A percentile compares a stretch with the other conserved stretches of the same genome.
Evolutionary conservation across 768 basidiomycete genomes (phyloP).

Genomic region (Rhodotorula sphaerocarpa): DNA sequence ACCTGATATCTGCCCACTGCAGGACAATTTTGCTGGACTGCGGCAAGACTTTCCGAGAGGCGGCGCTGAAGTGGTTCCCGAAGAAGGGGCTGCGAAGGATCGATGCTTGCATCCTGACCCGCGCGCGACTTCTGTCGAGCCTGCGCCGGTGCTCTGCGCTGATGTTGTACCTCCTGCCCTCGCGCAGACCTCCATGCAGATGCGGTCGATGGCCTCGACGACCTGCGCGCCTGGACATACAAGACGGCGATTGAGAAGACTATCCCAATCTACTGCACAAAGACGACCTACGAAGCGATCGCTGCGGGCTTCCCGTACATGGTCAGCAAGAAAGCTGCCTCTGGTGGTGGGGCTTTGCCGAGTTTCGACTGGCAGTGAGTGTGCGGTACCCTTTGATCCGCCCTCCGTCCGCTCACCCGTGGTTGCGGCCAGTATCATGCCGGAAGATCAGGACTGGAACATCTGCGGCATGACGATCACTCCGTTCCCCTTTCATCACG

Average conservation of each 20-base stretch:
- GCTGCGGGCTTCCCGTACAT: slow-evolving; percentile 68
- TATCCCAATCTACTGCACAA: slow-evolving; percentile 65
- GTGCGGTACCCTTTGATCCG: too few relatives aligned
- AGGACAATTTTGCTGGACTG: slow-evolving; percentile 36
- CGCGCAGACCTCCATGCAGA: slow-evolving; percentile 30
- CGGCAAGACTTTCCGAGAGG: slow-evolving; percentile 38
- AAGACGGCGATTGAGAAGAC: slow-evolving; percentile 56
- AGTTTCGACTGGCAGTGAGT: slow-evolving; percentile 62
- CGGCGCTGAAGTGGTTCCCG: slow-evolving; percentile 32
- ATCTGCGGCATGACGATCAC: slow-evolving; percentile 41
- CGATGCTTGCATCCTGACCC: slow-evolving; percentile 70
- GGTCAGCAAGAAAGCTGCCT: slow-evolving; percentile 62
- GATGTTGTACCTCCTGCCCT: not conserved
- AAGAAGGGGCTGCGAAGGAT: slow-evolving; percentile 51
- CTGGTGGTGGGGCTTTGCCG: slow-evolving; percentile 56
- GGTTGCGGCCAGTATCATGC: slow-evolving; percentile 49
- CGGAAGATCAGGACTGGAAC: slow-evolving; percentile 38
- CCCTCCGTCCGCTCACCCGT: too few relatives aligned
- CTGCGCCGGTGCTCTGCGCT: not conserved
- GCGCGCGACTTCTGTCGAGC: slow-evolving; percentile 33
- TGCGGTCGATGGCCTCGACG: slow-evolving; percentile 84
- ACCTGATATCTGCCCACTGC: not conserved
- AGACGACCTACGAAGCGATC: slow-evolving; percentile 57
- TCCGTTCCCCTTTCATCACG: slow-evolving; percentile 25
- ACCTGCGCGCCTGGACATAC: slow-evolving; percentile 75